Evolutionary conservation across 2,329 filamentous ascomycete genomes (phyloP).

Genomic region (Botrytis squamosa): DNA sequence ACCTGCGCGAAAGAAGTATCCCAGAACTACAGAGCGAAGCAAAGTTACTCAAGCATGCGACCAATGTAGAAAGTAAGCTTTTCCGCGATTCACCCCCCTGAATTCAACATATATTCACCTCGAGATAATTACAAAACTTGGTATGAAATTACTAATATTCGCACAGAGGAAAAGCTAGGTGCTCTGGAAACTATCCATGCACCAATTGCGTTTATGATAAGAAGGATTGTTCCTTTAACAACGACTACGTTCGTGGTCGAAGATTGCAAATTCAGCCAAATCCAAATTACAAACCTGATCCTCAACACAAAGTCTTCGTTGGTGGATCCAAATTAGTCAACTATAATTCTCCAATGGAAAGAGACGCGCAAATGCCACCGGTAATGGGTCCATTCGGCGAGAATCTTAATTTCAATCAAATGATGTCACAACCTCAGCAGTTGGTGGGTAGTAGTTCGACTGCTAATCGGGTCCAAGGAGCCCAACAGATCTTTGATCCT

Average conservation of each 20-base stretch:
- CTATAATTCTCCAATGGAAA: too few species aligned
- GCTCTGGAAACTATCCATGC: constrained; percentile 44
- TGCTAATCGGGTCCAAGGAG: neutral
- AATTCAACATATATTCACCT: neutral
- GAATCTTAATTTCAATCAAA: neutral
- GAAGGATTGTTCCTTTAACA: neutral
- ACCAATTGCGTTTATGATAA: constrained; percentile 35
- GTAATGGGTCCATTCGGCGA: neutral
- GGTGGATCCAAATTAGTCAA: neutral
- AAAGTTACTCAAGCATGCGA: constrained; percentile 49
- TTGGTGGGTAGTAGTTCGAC: too few species aligned
- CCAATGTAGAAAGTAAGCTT: constrained; percentile 47
- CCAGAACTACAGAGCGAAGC: constrained; percentile 17
- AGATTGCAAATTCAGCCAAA: neutral
- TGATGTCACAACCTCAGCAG: neutral
- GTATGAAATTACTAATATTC: neutral
- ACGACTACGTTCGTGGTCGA: neutral
- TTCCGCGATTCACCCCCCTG: neutral
- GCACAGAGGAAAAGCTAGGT: constrained; percentile 42
- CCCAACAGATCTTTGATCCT: neutral
- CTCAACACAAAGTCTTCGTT: neutral
- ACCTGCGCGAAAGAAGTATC: neutral
- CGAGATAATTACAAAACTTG: neutral
- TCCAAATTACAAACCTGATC: neutral
- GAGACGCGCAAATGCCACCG: neutral